Evolutionary conservation across 1,284 basidiomycete genomes (phyloP).

Genomic region (Entoloma clypeatum): DNA sequence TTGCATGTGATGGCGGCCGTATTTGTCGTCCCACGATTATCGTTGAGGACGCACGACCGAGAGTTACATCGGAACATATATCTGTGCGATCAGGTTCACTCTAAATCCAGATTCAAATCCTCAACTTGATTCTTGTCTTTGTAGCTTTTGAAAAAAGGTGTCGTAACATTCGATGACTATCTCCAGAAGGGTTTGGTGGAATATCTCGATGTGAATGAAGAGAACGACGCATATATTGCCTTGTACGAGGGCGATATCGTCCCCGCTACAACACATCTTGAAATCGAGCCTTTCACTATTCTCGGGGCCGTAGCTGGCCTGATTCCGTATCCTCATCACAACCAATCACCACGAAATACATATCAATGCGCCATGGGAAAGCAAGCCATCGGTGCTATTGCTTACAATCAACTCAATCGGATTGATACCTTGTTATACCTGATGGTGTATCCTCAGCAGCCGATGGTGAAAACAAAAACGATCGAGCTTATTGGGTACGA

Average conservation of each 20-base stretch:
- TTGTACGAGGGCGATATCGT: slow-evolving; percentile 91
- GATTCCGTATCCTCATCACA: slow-evolving; percentile 99
- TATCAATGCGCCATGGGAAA: slow-evolving; percentile 99
- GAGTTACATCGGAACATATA: slow-evolving; percentile 83
- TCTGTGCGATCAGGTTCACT: slow-evolving; percentile 43
- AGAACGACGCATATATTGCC: slow-evolving; percentile 97
- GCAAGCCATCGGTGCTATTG: slow-evolving; percentile 99
- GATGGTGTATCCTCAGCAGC: slow-evolving; percentile 98
- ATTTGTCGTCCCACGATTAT: slow-evolving; percentile 99
- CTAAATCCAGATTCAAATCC: slow-evolving; percentile 11
- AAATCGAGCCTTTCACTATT: slow-evolving; percentile 98
- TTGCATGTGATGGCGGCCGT: slow-evolving; percentile 95
- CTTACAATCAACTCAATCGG: slow-evolving; percentile 95
- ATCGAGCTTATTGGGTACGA: slow-evolving; percentile 98
- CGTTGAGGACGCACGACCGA: slow-evolving; percentile 80
- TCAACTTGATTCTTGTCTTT: slow-evolving; percentile 14
- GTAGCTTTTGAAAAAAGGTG: slow-evolving; percentile 78
- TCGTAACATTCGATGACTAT: slow-evolving; percentile 92
- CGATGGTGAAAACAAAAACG: slow-evolving; percentile 99
- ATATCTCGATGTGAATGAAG: slow-evolving; percentile 99
- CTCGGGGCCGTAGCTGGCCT: slow-evolving; percentile 97
- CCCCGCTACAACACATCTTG: slow-evolving; percentile 85
- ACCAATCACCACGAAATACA: slow-evolving; percentile 98
- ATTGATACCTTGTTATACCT: slow-evolving; percentile 99
- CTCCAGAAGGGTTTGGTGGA: slow-evolving; percentile 94